phyloP scores from a whole-genome alignment of 2,329 filamentous ascomycete genomes.

The Podosphaera xanthii region DNA sequence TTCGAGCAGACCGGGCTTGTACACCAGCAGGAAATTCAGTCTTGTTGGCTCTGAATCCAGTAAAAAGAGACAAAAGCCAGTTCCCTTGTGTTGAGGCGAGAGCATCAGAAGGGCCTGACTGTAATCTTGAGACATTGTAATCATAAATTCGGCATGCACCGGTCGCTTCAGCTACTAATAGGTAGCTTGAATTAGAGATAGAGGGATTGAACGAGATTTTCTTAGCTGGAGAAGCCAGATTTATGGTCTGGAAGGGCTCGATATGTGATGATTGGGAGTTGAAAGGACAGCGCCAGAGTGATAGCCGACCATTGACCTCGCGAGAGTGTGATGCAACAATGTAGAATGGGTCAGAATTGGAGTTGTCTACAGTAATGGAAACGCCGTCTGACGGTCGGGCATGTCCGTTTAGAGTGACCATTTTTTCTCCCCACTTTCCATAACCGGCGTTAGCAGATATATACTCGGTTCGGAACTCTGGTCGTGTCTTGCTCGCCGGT shows the following conservation, averaged over 20 bases:
- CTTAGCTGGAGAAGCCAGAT: constrained; percentile 28
- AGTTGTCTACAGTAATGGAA: constrained; percentile 25
- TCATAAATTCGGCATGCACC: constrained; percentile 39
- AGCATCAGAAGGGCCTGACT: constrained; percentile 25
- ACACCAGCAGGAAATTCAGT: constrained; percentile 15
- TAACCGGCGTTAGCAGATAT: constrained; percentile 31
- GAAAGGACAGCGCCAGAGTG: constrained; percentile 34
- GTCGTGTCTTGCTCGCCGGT: constrained; percentile 30
- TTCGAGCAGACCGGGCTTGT: constrained; percentile 26
- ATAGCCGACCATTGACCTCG: constrained; percentile 34
- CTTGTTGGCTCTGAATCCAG: constrained; percentile 12
- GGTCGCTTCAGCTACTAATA: constrained; percentile 30
- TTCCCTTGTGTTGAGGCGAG: constrained; percentile 27
- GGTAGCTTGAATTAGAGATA: constrained; percentile 23
- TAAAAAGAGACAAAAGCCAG: constrained; percentile 39
- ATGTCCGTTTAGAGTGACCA: constrained; percentile 31
- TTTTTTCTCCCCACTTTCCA: constrained; percentile 38
- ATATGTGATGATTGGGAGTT: constrained; percentile 13
- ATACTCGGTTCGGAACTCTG: constrained; percentile 27
- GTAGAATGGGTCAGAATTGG: constrained; percentile 21
- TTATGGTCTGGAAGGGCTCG: constrained; percentile 37
- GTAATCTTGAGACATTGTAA: constrained; percentile 29
- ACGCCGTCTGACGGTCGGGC: constrained; percentile 29
- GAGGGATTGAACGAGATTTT: constrained; percentile 38
- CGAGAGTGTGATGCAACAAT: constrained; percentile 37